Conservation (phyloP, 192 early-diverging fungal genomes). For the Coemansia sp. region DNA sequence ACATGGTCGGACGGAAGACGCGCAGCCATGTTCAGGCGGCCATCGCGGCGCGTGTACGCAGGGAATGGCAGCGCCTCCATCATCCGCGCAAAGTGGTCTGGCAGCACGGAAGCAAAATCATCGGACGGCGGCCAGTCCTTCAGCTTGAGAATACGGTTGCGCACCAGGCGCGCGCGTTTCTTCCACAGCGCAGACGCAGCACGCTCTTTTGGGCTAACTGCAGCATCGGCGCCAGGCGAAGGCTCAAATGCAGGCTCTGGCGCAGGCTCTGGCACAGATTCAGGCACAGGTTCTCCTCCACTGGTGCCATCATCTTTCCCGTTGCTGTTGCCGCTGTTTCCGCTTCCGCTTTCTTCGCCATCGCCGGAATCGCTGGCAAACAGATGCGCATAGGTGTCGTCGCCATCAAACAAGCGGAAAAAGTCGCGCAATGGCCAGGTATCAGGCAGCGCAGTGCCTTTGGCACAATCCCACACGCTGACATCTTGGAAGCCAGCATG, state of each 20-base stretch:
- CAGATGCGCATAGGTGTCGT: conserved; percentile 17
- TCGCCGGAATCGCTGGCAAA: conserved; percentile 1
- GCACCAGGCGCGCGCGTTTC: not conserved
- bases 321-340: not conserved
- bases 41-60: conserved; percentile 58
- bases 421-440: conserved; percentile 47
- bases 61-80: conserved; percentile 59
- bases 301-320: not conserved
- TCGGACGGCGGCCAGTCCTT: conserved; percentile 70
- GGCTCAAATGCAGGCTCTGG: no score
- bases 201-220: no score
- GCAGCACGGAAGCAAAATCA: conserved; percentile 59
- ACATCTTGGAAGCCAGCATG: conserved; percentile 49
- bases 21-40: conserved; percentile 61
- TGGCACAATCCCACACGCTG: conserved; percentile 57
- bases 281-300: no score
- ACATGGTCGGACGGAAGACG: conserved; percentile 57
- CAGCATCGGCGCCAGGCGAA: no score
- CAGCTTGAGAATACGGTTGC: conserved; percentile 46
- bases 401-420: conserved; percentile 56
- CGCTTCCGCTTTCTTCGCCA: not conserved
- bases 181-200: no score
- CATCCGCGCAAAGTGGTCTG: conserved; percentile 58
- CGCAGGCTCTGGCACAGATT: no score
- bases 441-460: conserved; percentile 14